Conservation (phyloP, 192 early-diverging fungal genomes). For the Gryganskiella cystojenkinii region DNA sequence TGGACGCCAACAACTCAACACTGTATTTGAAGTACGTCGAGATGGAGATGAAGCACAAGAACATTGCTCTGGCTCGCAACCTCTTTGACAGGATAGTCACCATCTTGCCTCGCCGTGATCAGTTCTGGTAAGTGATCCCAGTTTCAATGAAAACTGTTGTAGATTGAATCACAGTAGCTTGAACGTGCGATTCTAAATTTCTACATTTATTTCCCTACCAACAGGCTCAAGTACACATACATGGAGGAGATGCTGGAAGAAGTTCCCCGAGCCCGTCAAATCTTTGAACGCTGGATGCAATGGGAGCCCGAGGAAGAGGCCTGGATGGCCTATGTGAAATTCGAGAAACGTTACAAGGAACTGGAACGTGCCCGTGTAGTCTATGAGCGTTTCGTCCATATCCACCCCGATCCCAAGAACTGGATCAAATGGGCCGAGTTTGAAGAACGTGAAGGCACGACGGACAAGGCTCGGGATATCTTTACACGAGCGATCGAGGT, state of each 20-base stretch:
- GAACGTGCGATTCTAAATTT: too few species aligned
- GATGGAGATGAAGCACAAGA: conserved; percentile 98
- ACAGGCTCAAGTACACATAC: conserved; percentile 93
- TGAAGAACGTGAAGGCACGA: conserved; percentile 85
- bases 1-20: conserved; percentile 87
- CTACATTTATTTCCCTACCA: too few species aligned
- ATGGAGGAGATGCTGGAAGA: conserved; percentile 99
- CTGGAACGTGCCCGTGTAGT: conserved; percentile 81
- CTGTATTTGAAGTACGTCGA: conserved; percentile 95
- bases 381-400: conserved; percentile 87
- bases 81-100: conserved; percentile 93
- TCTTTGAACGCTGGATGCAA: conserved; percentile 99
- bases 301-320: conserved; percentile 96
- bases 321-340: conserved; percentile 95
- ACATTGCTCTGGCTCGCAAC: conserved; percentile 93
- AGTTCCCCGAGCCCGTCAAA: conserved; percentile 84
- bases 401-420: conserved; percentile 92
- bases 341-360: conserved; percentile 92
- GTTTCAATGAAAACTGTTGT: too few species aligned
- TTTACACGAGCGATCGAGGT: conserved; percentile 88
- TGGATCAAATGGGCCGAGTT: conserved; percentile 98
- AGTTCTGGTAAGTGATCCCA: conserved; percentile 73
- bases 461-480: conserved; percentile 85
- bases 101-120: conserved; percentile 83
- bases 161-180: too few species aligned